Conservation (phyloP, 306 rosid species). For the Trichosanthes cucumerina region DNA sequence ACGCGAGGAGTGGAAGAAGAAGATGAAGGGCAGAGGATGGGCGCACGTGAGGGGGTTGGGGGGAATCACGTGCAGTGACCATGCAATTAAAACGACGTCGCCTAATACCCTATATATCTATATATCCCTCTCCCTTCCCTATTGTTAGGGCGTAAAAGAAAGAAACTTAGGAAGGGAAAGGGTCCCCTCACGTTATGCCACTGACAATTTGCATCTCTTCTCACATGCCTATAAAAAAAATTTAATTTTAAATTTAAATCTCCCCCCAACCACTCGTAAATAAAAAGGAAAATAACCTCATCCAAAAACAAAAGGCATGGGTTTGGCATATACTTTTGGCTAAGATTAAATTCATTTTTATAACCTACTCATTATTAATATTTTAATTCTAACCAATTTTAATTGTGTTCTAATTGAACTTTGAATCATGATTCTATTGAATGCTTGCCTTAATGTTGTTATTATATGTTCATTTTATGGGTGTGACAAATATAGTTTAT, state of each 20-base stretch:
- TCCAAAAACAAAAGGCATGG: not conserved
- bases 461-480: too few species aligned
- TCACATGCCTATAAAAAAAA: not conserved
- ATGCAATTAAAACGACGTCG: constrained; percentile 1
- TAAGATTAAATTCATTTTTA: not conserved
- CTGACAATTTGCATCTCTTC: not conserved
- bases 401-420: too few species aligned
- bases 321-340: not conserved
- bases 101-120: not conserved
- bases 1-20: constrained; percentile 3
- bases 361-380: not conserved
- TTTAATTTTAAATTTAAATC: not conserved
- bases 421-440: too few species aligned
- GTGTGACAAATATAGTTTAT: too few species aligned
- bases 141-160: not conserved
- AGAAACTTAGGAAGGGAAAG: not conserved
- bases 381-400: too few species aligned
- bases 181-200: constrained; percentile 3
- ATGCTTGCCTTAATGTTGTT: too few species aligned
- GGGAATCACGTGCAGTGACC: constrained; percentile 7
- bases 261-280: not conserved
- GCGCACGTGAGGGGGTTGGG: constrained; percentile 12
- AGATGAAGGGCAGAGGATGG: constrained; percentile 7
- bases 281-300: not conserved
- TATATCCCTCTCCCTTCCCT: not conserved